phyloP scores from a whole-genome alignment of 805 yeast species.

The Debaryomyces hansenii region DNA sequence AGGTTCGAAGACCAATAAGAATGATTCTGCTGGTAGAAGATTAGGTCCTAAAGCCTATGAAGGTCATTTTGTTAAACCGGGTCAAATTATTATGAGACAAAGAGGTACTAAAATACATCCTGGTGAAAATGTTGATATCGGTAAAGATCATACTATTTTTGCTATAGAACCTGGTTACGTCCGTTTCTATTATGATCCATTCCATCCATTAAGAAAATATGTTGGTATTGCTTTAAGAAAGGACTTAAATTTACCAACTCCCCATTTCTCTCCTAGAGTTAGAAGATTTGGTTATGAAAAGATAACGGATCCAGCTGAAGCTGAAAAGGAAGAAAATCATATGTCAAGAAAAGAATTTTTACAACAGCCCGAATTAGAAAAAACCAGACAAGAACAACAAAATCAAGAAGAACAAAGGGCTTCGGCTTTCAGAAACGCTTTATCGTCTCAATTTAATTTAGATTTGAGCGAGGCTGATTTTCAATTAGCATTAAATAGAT shows the following conservation, averaged over 20 bases:
- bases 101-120: conserved; percentile 95
- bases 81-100: conserved; percentile 89
- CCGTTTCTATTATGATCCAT: conserved; percentile 89
- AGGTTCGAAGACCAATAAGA: conserved; percentile 91
- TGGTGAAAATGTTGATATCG: conserved; percentile 87
- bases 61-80: conserved; percentile 71
- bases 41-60: conserved; percentile 89
- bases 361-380: conserved; percentile 51
- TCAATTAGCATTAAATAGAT: conserved; percentile 41
- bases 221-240: conserved; percentile 80
- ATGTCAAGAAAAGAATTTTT: conserved; percentile 69
- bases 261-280: conserved; percentile 85
- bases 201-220: conserved; percentile 89
- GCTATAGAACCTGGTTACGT: conserved; percentile 94
- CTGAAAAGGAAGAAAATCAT: conserved; percentile 57
- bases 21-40: conserved; percentile 93
- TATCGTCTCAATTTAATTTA: conserved; percentile 24
- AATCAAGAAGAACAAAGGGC: conserved; percentile 30
- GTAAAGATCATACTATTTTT: conserved; percentile 89
- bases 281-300: conserved; percentile 79
- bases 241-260: conserved; percentile 71
- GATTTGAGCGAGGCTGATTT: conserved; percentile 24
- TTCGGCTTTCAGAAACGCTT: conserved; percentile 8
- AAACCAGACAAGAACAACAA: conserved; percentile 41
- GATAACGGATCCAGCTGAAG: conserved; percentile 49